phyloP scores from a whole-genome alignment of 2,329 filamentous ascomycete genomes.

The Reticulascus tulasneorum region DNA sequence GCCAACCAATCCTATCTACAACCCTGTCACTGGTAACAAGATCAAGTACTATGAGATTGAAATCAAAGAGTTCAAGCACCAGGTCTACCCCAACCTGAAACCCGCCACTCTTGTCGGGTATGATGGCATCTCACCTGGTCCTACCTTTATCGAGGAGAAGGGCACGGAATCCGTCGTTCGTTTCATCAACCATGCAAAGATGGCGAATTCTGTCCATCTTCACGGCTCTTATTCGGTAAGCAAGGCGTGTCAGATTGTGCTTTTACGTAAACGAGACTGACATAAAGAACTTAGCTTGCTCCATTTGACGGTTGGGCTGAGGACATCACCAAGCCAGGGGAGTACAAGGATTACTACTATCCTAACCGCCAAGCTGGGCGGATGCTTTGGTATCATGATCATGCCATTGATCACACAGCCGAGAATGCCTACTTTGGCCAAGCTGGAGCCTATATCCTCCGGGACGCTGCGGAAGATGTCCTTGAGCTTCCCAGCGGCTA shows the following conservation, averaged over 20 bases:
- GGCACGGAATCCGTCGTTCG: slow-evolving; percentile 45
- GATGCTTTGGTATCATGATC: slow-evolving; percentile 50
- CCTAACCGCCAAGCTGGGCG: slow-evolving; percentile 45
- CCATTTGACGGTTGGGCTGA: slow-evolving; percentile 46
- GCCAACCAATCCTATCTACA: slow-evolving; percentile 11
- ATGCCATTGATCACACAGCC: slow-evolving; percentile 35
- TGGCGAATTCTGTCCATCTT: slow-evolving; percentile 40
- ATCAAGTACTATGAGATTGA: slow-evolving; percentile 24
- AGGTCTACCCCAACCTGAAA: slow-evolving; percentile 19
- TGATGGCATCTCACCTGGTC: slow-evolving; percentile 45
- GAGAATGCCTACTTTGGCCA: slow-evolving; percentile 50
- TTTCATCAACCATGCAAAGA: slow-evolving; percentile 39
- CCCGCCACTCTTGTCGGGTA: slow-evolving; percentile 32
- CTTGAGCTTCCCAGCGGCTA: slow-evolving; percentile 37
- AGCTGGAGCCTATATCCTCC: slow-evolving; percentile 46
- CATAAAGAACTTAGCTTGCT: slow-evolving; percentile 23
- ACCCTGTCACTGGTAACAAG: slow-evolving; percentile 26
- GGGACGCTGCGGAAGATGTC: slow-evolving; percentile 38
- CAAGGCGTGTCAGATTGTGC: background rate
- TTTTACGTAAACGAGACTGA: background rate
- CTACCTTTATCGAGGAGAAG: slow-evolving; percentile 39
- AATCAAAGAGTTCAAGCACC: slow-evolving; percentile 18
- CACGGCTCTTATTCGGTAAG: slow-evolving; percentile 41
- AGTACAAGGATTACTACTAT: slow-evolving; percentile 55
- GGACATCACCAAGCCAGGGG: slow-evolving; percentile 38